These are phyloP conservation scores for Sherardia arvensis DNA, from an alignment of 257 asterid genomes.

Conservation along the genomic window DNA sequence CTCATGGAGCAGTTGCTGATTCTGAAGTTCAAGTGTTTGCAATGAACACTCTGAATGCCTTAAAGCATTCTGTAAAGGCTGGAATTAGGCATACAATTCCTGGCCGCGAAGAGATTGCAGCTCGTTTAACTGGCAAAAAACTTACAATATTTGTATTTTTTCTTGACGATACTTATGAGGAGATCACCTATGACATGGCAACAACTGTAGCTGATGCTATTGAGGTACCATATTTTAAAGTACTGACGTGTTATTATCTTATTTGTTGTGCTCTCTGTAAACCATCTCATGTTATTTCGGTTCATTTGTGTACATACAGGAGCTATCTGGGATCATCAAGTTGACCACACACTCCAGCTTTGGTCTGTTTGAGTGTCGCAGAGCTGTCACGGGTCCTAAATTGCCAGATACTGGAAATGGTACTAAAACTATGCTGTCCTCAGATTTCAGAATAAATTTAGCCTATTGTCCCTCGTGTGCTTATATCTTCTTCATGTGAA, in stretches of 20 bases:
- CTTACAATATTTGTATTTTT: conserved; percentile 93
- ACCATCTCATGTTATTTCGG: conserved; percentile 5
- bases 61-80: conserved; percentile 87
- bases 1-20: conserved; percentile 54
- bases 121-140: conserved; percentile 82
- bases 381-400: conserved; percentile 82
- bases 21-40: conserved; percentile 83
- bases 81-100: conserved; percentile 88
- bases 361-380: conserved; percentile 87
- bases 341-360: conserved; percentile 84
- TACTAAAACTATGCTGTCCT: conserved; percentile 20
- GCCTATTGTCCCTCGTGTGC: background rate
- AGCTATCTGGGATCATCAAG: conserved; percentile 91
- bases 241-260: background rate
- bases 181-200: conserved; percentile 92
- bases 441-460: conserved; percentile 6
- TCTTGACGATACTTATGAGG: conserved; percentile 98
- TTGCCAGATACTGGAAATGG: conserved; percentile 87
- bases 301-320: conserved; percentile 38
- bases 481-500: conserved; percentile 9
- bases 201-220: conserved; percentile 93
- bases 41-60: conserved; percentile 69
- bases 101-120: conserved; percentile 93
- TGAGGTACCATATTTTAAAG: conserved; percentile 46
- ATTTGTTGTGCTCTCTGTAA: background rate